phyloP scores from a whole-genome alignment of 345 rosid genomes.

The Aethionema arabicum region DNA sequence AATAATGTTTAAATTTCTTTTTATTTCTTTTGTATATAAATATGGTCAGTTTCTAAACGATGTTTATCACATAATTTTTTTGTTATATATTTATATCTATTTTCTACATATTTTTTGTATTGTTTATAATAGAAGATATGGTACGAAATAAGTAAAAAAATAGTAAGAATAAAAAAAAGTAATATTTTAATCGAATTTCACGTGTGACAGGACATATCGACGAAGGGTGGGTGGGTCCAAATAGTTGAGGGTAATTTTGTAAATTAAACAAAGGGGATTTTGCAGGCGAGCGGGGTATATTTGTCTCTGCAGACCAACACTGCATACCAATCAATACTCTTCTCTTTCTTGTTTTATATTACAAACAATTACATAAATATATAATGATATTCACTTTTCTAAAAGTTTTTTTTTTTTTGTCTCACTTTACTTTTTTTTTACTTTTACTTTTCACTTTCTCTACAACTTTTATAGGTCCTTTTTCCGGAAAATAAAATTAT shows the following conservation, averaged over 20 bases:
- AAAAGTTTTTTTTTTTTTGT: slow-evolving; percentile 10
- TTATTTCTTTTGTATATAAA: too few species aligned
- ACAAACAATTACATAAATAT: neutral
- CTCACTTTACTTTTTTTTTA: slow-evolving; percentile 30
- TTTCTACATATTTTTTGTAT: too few species aligned
- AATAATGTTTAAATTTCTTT: too few species aligned
- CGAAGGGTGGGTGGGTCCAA: slow-evolving; percentile 7
- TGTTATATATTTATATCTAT: too few species aligned
- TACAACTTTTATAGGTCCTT: slow-evolving; percentile 1
- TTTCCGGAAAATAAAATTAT: neutral
- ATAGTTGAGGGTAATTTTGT: neutral
- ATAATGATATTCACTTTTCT: too few species aligned
- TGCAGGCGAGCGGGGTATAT: slow-evolving; percentile 42
- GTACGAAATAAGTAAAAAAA: too few species aligned
- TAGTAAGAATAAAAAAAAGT: neutral
- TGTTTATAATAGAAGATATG: too few species aligned
- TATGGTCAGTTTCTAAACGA: too few species aligned
- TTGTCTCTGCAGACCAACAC: slow-evolving; percentile 36
- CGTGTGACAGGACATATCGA: slow-evolving; percentile 35
- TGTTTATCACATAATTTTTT: too few species aligned
- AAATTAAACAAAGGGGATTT: slow-evolving; percentile 15
- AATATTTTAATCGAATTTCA: slow-evolving; percentile 24
- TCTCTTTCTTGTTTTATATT: slow-evolving; percentile 4
- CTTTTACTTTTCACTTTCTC: slow-evolving; percentile 13
- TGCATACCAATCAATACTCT: slow-evolving; percentile 19